Conservation (phyloP, 306 rosid genomes). For the Elaeagnus macrophylla region DNA sequence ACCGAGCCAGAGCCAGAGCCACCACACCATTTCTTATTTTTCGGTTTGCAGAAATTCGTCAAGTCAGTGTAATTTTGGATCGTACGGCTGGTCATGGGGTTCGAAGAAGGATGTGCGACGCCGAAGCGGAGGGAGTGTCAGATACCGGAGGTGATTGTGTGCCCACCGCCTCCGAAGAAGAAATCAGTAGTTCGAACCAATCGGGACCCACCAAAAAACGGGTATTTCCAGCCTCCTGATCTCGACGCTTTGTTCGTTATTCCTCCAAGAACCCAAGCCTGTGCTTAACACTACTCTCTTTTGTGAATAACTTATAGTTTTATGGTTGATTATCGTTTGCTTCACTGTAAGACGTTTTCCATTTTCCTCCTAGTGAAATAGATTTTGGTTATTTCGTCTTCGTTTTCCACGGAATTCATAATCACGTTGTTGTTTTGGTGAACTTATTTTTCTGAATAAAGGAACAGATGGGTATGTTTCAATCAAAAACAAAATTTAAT, state of each 20-base stretch:
- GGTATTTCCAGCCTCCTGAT: slow-evolving; percentile 72
- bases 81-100: slow-evolving; percentile 14
- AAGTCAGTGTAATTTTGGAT: not conserved
- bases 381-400: too few relatives aligned
- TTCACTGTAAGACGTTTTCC: too few relatives aligned
- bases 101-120: slow-evolving; percentile 35
- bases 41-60: slow-evolving; percentile 4
- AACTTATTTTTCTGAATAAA: too few relatives aligned
- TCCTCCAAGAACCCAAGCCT: slow-evolving; percentile 39
- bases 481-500: too few relatives aligned
- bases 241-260: slow-evolving; percentile 51
- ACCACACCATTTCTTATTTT: too few relatives aligned
- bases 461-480: too few relatives aligned
- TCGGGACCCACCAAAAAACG: slow-evolving; percentile 44
- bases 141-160: slow-evolving; percentile 36
- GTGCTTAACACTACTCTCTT: slow-evolving; percentile 17
- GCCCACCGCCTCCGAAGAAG: slow-evolving; percentile 75
- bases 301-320: too few relatives aligned
- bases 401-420: too few relatives aligned
- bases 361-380: too few relatives aligned
- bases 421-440: too few relatives aligned
- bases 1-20: too few relatives aligned
- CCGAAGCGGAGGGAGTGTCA: slow-evolving; percentile 47
- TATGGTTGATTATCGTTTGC: too few relatives aligned
- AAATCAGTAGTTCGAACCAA: slow-evolving; percentile 30